Conservation (phyloP, 2,329 filamentous ascomycete species). For the Aspergillus pseudonomiae region DNA sequence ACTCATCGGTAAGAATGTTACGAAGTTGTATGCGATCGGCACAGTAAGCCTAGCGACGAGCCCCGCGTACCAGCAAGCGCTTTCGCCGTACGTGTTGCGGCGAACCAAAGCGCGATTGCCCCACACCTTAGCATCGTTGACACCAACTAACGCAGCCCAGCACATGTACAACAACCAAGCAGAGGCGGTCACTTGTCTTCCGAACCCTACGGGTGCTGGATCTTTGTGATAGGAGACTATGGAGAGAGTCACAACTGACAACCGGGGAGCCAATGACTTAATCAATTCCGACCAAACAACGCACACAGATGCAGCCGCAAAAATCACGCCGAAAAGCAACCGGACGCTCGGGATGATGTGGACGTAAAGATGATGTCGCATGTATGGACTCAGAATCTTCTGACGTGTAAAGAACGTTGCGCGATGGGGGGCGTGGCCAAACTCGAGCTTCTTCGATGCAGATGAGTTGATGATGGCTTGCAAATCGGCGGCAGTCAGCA, state of each 20-base stretch:
- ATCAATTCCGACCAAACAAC: conserved; percentile 94
- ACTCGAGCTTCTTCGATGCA: conserved; percentile 77
- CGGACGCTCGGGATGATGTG: conserved; percentile 71
- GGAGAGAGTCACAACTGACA: conserved; percentile 69
- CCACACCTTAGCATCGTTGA: conserved; percentile 97
- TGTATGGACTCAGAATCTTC: conserved; percentile 74
- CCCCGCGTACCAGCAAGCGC: conserved; percentile 92
- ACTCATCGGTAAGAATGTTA: conserved; percentile 77
- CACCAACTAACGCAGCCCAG: conserved; percentile 79
- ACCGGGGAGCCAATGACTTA: conserved; percentile 74
- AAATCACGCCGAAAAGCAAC: conserved; percentile 65
- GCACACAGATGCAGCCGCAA: conserved; percentile 74
- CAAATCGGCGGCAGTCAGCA: conserved; percentile 72
- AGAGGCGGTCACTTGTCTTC: conserved; percentile 80
- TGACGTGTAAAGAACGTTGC: conserved; percentile 58
- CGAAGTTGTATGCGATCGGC: conserved; percentile 92
- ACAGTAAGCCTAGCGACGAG: conserved; percentile 92
- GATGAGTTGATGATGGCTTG: conserved; percentile 84
- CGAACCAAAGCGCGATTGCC: conserved; percentile 87
- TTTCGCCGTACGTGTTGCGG: conserved; percentile 89
- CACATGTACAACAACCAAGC: conserved; percentile 97
- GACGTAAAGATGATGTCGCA: conserved; percentile 76
- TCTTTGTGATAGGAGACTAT: conserved; percentile 70
- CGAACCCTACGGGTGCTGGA: conserved; percentile 77
- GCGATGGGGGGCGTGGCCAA: conserved; percentile 62